Conservation (phyloP, 805 yeast genomes). For the Kurtzmaniella fragi region DNA sequence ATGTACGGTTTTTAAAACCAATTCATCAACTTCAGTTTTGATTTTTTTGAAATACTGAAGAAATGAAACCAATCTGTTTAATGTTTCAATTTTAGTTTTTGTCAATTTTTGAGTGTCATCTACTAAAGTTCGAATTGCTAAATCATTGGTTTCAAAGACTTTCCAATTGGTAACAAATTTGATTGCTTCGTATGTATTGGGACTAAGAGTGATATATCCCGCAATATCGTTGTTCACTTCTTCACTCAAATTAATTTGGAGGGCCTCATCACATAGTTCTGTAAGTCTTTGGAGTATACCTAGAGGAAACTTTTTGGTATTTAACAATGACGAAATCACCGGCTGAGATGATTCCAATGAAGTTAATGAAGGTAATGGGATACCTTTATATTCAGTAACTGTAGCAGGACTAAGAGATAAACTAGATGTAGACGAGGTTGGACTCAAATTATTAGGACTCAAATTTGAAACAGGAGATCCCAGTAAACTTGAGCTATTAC, state of each 20-base stretch:
- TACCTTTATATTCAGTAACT: constrained; percentile 52
- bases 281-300: constrained; percentile 52
- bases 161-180: constrained; percentile 38
- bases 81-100: constrained; percentile 61
- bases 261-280: constrained; percentile 71
- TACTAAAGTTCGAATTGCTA: constrained; percentile 56
- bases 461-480: constrained; percentile 7
- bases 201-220: constrained; percentile 43
- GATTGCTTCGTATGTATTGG: constrained; percentile 57
- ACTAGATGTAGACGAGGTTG: constrained; percentile 11
- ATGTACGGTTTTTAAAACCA: constrained; percentile 58
- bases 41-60: constrained; percentile 71
- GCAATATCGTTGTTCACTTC: constrained; percentile 45
- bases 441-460: constrained; percentile 3
- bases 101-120: constrained; percentile 63
- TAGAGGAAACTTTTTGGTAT: constrained; percentile 53
- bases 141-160: constrained; percentile 54
- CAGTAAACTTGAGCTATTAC: constrained; percentile 7
- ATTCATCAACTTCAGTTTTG: constrained; percentile 69
- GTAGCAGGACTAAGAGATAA: constrained; percentile 12
- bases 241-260: constrained; percentile 56
- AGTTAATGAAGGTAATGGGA: constrained; percentile 37
- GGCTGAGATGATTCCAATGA: constrained; percentile 13
- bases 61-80: constrained; percentile 67
- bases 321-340: constrained; percentile 31